phyloP scores from a whole-genome alignment of 2,329 filamentous ascomycete species.

The Stachybotrys elegans region DNA sequence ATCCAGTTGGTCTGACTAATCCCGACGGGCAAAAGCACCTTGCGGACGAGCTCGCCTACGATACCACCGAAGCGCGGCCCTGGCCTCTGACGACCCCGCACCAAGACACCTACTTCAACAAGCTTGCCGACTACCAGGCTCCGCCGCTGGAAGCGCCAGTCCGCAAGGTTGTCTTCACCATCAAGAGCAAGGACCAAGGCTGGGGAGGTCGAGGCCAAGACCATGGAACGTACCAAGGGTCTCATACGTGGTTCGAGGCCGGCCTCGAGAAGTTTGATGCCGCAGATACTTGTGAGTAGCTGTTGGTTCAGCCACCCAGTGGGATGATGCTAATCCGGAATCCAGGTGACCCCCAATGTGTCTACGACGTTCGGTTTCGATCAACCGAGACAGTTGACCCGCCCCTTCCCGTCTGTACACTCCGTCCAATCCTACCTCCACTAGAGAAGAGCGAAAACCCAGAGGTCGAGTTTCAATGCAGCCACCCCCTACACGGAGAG shows the following conservation, averaged over 20 bases:
- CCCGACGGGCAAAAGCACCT: slow-evolving; percentile 19
- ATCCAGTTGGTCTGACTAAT: slow-evolving; percentile 30
- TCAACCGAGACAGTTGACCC: slow-evolving; percentile 13
- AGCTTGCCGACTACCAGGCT: slow-evolving; percentile 31
- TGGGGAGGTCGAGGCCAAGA: slow-evolving; percentile 34
- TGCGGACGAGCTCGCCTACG: slow-evolving; percentile 22
- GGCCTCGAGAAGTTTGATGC: slow-evolving; percentile 52
- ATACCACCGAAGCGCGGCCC: slow-evolving; percentile 21
- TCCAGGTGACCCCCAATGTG: slow-evolving; percentile 23
- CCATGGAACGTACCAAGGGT: slow-evolving; percentile 37
- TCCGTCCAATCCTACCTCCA: slow-evolving; percentile 31
- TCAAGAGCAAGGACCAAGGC: slow-evolving; percentile 55
- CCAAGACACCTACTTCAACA: slow-evolving; percentile 22
- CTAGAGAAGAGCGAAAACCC: slow-evolving; percentile 11
- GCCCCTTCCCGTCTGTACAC: slow-evolving; percentile 25
- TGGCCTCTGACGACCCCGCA: slow-evolving; percentile 18
- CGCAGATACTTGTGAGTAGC: slow-evolving; percentile 20
- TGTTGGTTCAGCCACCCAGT: neutral
- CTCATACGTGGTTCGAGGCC: slow-evolving; percentile 61
- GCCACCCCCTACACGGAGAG: slow-evolving; percentile 29
- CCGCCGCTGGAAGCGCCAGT: slow-evolving; percentile 43
- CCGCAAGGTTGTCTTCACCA: slow-evolving; percentile 57
- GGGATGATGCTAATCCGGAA: neutral
- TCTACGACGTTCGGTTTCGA: slow-evolving; percentile 21
- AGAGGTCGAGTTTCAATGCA: slow-evolving; percentile 22